Base-by-base conservation (phyloP, 306 rosid genomes). In the Vigna hirtella region DNA sequence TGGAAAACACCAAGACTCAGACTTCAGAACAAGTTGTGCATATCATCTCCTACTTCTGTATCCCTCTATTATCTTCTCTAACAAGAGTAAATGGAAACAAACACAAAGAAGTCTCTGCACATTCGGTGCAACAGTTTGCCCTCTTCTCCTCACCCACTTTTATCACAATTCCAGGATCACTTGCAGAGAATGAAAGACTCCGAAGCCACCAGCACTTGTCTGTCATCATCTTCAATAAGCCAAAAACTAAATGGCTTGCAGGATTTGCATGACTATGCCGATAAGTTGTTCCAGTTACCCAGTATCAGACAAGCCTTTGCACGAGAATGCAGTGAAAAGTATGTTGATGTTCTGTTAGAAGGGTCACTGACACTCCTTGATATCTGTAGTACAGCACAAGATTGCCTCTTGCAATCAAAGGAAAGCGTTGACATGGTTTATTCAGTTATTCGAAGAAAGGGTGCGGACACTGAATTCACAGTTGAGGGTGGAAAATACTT, bases 51-150 rank as follows among this genome's bases (percentile, higher is more conserved):
- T 55, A 5, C 22, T 80, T 40, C 69, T 53, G 52, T 30, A 78
- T 43, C 48, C 26, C 49, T 47, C 36, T 68, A 9, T 63, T 45
- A 17, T 76, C 70, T 58, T 47, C 22, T 20, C 22, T 59, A 14
- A 40, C 43, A 56, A 75, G 22, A 76, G 12, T 11, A 82, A 59
- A 85, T 85, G 89, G 83, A 80, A 53, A 36, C 85, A 67, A 83
- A 7, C 77, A 16, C 63, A 53, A 79, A 79, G 58, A 77, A 42
- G 82, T 78, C 81, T 69, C 18, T 73, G 7, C 89, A 86, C 62
- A 69, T 58, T 18, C 30, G 83, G 58, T 68, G 81, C 70, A 83
- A 86, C 71, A 83, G 85, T 77, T 64, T 83, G 28, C 83, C 85
- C n/a, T 79, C 81, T 26, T 65, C 79, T 50, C 72, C 82, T 73